Evolutionary conservation across 345 rosid species (phyloP).

Genomic region (Gossypium anomalum): DNA sequence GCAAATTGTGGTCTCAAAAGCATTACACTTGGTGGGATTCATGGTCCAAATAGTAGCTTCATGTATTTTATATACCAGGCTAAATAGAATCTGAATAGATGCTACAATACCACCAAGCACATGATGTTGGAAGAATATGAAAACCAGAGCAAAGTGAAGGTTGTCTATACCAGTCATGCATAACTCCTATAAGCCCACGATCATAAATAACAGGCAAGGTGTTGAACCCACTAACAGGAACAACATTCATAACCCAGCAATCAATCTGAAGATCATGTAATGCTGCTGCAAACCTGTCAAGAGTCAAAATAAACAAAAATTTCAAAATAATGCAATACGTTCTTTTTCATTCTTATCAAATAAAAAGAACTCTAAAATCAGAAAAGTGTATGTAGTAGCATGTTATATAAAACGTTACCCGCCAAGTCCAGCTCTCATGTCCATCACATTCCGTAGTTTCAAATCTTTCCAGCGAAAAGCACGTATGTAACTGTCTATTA

Average conservation of each 20-base stretch:
- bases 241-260: conserved; percentile 69
- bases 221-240: conserved; percentile 49
- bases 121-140: not conserved
- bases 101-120: not conserved
- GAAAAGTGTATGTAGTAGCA: not conserved
- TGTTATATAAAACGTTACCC: conserved; percentile 34
- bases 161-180: conserved; percentile 60
- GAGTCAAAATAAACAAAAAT: conserved; percentile 4
- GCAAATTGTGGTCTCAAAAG: not conserved
- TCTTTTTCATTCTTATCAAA: not conserved
- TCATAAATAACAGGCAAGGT: conserved; percentile 68
- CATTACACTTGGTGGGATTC: not conserved
- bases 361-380: not conserved
- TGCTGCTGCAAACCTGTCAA: conserved; percentile 59
- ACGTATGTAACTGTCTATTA: conserved; percentile 44
- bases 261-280: conserved; percentile 44
- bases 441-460: conserved; percentile 52
- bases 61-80: not conserved
- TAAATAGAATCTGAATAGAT: not conserved
- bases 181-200: conserved; percentile 55
- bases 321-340: not conserved
- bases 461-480: conserved; percentile 52
- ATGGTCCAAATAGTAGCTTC: not conserved
- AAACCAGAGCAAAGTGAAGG: not conserved
- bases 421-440: conserved; percentile 69